A percentile compares a stretch with the other conserved stretches of the same genome.
These are phyloP conservation scores for Blastocladiella emersonii DNA, from an alignment of 371 early-diverging fungal species.

Conservation along the genomic window DNA sequence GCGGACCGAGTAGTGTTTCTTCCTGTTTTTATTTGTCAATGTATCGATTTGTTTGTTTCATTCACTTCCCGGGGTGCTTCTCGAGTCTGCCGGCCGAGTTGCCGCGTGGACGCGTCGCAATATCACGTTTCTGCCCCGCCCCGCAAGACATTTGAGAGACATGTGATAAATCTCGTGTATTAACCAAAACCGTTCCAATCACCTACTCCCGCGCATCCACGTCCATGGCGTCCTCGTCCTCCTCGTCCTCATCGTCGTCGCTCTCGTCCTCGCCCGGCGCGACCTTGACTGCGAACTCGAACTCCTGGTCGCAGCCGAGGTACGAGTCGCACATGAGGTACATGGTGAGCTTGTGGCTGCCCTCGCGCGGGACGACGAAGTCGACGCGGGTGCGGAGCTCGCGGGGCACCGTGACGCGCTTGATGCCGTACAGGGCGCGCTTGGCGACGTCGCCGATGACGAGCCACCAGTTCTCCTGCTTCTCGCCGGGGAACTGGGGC, in stretches of 20 bases:
- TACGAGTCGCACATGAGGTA: conserved; percentile 89
- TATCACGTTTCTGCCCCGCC: too few relatives aligned
- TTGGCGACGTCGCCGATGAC: conserved; percentile 68
- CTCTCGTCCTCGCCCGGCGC: conserved; percentile 40
- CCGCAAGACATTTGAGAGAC: too few relatives aligned
- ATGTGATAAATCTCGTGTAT: too few relatives aligned
- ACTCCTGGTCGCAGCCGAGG: conserved; percentile 87
- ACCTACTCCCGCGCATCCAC: too few relatives aligned
- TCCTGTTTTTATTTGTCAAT: too few relatives aligned
- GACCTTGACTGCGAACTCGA: conserved; percentile 57
- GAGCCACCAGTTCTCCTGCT: conserved; percentile 95
- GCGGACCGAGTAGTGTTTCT: too few relatives aligned
- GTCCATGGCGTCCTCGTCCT: not conserved
- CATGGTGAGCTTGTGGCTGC: conserved; percentile 50
- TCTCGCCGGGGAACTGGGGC: conserved; percentile 78
- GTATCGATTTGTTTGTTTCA: too few relatives aligned
- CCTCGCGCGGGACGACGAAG: conserved; percentile 62
- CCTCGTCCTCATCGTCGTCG: conserved; percentile 12
- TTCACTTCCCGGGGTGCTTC: too few relatives aligned
- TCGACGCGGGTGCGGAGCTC: conserved; percentile 56
- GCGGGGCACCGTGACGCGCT: conserved; percentile 64
- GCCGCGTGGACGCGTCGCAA: too few relatives aligned
- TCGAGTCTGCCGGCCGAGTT: too few relatives aligned
- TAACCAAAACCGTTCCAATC: too few relatives aligned
- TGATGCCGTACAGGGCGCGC: conserved; percentile 75